Percentiles rank a stretch among this genome's conserved stretches.
phyloP scores from a whole-genome alignment of 164 flowering plant genomes.

The Platanus orientalis region DNA sequence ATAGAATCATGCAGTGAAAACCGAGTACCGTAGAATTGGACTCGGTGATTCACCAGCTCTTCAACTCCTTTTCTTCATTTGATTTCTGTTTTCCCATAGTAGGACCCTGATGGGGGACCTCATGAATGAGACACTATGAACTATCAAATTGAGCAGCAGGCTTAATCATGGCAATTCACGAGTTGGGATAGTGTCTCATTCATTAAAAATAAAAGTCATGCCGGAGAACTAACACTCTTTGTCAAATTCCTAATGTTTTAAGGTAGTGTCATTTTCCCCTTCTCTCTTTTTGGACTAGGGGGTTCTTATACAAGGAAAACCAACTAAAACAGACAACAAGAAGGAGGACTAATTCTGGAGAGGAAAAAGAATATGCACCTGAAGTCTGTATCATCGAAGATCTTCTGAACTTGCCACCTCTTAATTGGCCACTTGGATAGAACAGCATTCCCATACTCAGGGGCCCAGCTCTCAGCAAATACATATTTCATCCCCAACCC shows the following conservation, averaged over 20 bases:
- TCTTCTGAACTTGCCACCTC: slow-evolving; percentile 73
- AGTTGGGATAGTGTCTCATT: too few relatives aligned
- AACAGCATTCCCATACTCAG: slow-evolving; percentile 88
- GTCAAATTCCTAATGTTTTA: not conserved
- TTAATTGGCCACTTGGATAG: slow-evolving; percentile 89
- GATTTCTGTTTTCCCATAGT: not conserved
- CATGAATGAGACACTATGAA: not conserved
- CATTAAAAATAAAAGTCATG: too few relatives aligned
- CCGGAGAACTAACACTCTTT: not conserved
- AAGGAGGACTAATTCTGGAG: not conserved
- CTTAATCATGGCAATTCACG: not conserved
- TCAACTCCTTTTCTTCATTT: not conserved
- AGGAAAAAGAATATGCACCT: slow-evolving; percentile 35
- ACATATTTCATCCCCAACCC: slow-evolving; percentile 88
- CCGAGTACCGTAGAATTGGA: not conserved
- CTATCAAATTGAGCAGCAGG: not conserved
- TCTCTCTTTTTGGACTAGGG: too few relatives aligned
- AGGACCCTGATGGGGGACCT: not conserved
- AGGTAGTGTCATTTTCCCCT: too few relatives aligned
- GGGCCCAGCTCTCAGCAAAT: slow-evolving; percentile 99
- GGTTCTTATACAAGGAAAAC: not conserved
- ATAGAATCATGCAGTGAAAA: not conserved
- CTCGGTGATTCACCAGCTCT: not conserved
- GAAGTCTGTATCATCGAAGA: slow-evolving; percentile 79
- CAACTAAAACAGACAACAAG: not conserved